These are phyloP conservation scores for Taphrina deformans DNA, from an alignment of 1,139 yeast species.

Conservation along the genomic window DNA sequence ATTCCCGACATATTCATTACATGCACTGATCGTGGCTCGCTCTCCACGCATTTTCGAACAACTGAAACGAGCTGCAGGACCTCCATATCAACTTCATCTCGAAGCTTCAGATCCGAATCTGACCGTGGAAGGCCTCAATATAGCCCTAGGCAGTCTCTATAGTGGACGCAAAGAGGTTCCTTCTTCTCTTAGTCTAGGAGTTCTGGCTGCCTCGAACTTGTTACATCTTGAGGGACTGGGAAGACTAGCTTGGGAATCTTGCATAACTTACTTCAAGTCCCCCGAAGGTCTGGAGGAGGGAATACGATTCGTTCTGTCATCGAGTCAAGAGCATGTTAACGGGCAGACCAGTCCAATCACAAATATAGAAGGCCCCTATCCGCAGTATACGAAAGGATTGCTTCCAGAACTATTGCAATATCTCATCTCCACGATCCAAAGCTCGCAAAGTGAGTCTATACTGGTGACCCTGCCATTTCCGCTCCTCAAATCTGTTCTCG, in stretches of 20 bases:
- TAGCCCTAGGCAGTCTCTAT: slow-evolving; percentile 27
- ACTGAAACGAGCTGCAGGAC: slow-evolving; percentile 16
- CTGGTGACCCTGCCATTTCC: slow-evolving; percentile 28
- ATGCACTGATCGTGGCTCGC: slow-evolving; percentile 29
- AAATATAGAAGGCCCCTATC: slow-evolving; percentile 8
- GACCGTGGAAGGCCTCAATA: slow-evolving; percentile 25
- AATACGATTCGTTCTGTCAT: slow-evolving; percentile 9
- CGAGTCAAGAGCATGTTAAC: background rate
- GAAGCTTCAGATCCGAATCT: slow-evolving; percentile 20
- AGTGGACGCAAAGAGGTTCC: slow-evolving; percentile 18
- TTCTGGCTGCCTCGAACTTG: slow-evolving; percentile 27
- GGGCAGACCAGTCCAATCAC: background rate
- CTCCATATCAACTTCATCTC: slow-evolving; percentile 30
- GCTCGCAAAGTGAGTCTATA: slow-evolving; percentile 6
- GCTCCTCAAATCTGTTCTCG: slow-evolving; percentile 19
- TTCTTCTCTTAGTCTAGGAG: background rate
- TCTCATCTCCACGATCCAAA: background rate
- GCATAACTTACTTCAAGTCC: slow-evolving; percentile 7
- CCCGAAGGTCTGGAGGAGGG: slow-evolving; percentile 22
- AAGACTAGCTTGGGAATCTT: slow-evolving; percentile 18
- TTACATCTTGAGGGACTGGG: slow-evolving; percentile 22
- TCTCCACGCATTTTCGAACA: slow-evolving; percentile 22
- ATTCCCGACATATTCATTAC: slow-evolving; percentile 26
- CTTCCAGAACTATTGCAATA: slow-evolving; percentile 3
- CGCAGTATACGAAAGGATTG: slow-evolving; percentile 15